Evolutionary conservation across 441 rosid genomes (phyloP), one percentile per base, ranked within the genome.

Genomic region (Euphorbia corollata): DNA sequence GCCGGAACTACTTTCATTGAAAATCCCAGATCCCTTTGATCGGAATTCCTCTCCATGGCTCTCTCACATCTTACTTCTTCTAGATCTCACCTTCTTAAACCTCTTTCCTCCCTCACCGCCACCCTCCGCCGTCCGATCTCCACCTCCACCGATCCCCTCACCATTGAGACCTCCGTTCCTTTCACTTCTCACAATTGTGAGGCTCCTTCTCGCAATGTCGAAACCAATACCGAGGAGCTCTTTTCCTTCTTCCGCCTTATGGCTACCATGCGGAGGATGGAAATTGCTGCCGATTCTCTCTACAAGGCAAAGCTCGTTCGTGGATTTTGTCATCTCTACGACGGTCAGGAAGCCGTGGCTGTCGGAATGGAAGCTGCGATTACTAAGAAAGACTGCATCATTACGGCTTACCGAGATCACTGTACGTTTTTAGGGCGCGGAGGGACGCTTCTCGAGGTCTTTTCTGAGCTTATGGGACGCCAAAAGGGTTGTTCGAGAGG

Each of bases 281-380:
- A 94, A 86, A 91, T 94, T 79, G 91, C 97, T 1, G 87, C 99
- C 24, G 97, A 94, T 73, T 91, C 96, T 7, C 96, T 94, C 51
- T 94, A 93, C 86, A 93, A 93, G 80, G 85, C 97, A 12, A 93
- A 93, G 74, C 87, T 91, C 72, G 88, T 94, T 76, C 97, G 97
- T 6, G 99, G 97, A 0, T 94, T 94, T 75, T 91, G 99, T 69
- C 99, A 91, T 66, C 77, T 94, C 32, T 93, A 93, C 82, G 97
- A 93, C 58, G 99, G 99, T 1, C 99, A 93, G 72, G 99, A 93
- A 65, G 99, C 97, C 4, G 83, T 91, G 6, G 87, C 95, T 27
- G 76, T 93, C 32, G 97, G 96, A 0, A 91, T 93, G 99, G 99
- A 91, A 75, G 96, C 99, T 18, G 93, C 88, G 19, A 89, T 91